Evolutionary conservation across 148 eudicot genomes (phyloP).

Genomic region (Vaccinium vitisidaea): DNA sequence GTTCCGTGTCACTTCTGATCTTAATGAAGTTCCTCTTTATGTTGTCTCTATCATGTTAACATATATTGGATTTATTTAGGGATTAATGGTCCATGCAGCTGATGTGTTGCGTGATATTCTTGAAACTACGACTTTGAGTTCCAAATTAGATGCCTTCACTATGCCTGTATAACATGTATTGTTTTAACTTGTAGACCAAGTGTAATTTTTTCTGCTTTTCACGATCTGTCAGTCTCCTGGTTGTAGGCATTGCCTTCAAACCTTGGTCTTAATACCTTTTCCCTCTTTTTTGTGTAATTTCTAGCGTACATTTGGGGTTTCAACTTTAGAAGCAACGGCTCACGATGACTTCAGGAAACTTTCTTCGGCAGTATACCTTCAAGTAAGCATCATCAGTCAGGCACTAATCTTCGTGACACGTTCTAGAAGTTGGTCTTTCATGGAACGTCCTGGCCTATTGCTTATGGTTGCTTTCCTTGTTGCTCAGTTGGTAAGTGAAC

Average conservation of each 20-base stretch:
- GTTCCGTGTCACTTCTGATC: not conserved
- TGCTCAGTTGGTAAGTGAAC: conserved; percentile 42
- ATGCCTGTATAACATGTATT: not conserved
- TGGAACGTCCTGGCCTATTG: conserved; percentile 20
- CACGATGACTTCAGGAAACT: conserved; percentile 38
- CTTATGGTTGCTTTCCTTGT: conserved; percentile 33
- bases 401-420: conserved; percentile 5
- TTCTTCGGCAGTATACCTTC: conserved; percentile 45
- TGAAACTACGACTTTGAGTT: not conserved
- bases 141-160: not conserved
- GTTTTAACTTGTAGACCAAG: not conserved
- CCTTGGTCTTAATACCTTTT: not conserved
- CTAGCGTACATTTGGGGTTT: conserved; percentile 37
- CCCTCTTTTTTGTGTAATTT: conserved; percentile 7
- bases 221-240: not conserved
- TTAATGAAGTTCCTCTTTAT: not conserved
- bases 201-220: not conserved
- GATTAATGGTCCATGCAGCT: not conserved
- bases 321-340: conserved; percentile 32
- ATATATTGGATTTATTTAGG: not conserved
- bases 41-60: not conserved
- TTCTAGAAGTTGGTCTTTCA: conserved; percentile 2
- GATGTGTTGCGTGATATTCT: not conserved
- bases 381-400: conserved; percentile 32
- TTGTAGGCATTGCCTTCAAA: not conserved